Percentiles rank a stretch among this genome's conserved stretches.
phyloP scores from a whole-genome alignment of 1,139 yeast species.

The Geotrichum cucujoidarum region DNA sequence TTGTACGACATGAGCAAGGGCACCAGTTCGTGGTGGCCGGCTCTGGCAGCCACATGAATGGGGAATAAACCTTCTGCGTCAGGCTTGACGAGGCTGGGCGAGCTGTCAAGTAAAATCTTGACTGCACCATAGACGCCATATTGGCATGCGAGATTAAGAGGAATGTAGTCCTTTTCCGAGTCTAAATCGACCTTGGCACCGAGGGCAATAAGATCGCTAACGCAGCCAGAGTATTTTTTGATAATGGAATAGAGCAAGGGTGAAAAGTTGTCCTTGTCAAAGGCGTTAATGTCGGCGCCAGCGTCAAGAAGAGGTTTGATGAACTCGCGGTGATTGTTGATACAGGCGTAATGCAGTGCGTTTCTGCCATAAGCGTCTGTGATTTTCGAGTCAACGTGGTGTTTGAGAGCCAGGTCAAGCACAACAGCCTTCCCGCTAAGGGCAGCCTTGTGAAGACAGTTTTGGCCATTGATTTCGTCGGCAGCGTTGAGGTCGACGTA shows the following conservation, averaged over 20 bases:
- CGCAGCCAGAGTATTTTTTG: slow-evolving; percentile 56
- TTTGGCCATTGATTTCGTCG: slow-evolving; percentile 43
- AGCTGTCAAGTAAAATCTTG: slow-evolving; percentile 48
- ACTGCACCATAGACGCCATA: slow-evolving; percentile 73
- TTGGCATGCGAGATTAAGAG: slow-evolving; percentile 85
- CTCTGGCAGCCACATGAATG: slow-evolving; percentile 79
- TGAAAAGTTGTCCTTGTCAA: slow-evolving; percentile 46
- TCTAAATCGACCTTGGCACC: slow-evolving; percentile 41
- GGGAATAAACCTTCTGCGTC: slow-evolving; percentile 69
- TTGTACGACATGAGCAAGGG: slow-evolving; percentile 65
- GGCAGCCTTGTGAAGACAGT: slow-evolving; percentile 48
- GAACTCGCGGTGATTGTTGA: slow-evolving; percentile 36
- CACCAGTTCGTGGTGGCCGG: slow-evolving; percentile 69
- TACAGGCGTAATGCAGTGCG: slow-evolving; percentile 82
- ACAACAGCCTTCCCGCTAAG: slow-evolving; percentile 36
- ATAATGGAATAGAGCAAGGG: slow-evolving; percentile 78
- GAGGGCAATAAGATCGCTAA: slow-evolving; percentile 43
- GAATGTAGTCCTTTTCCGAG: slow-evolving; percentile 53
- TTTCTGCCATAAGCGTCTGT: slow-evolving; percentile 71
- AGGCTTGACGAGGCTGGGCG: slow-evolving; percentile 35
- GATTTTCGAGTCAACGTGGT: slow-evolving; percentile 38
- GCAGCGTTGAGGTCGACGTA: slow-evolving; percentile 38
- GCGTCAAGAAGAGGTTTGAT: slow-evolving; percentile 34
- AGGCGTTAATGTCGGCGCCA: slow-evolving; percentile 37
- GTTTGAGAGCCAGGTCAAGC: slow-evolving; percentile 36